These are phyloP conservation scores for Hortiboletus campestris DNA, from an alignment of 768 basidiomycete genomes.

Conservation along the genomic window DNA sequence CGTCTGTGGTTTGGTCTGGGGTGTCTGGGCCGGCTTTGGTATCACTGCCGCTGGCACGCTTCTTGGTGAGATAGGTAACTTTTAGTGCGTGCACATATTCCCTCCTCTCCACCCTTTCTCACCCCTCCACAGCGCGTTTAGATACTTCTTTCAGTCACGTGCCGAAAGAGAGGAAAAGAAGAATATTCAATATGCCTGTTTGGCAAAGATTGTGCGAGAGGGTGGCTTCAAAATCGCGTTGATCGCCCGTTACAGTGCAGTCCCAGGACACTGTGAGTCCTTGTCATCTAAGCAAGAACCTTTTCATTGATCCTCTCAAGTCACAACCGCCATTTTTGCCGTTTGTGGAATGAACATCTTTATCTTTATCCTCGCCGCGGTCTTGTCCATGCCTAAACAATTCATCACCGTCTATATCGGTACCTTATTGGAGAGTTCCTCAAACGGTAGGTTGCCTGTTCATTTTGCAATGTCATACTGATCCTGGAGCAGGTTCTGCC, in stretches of 20 bases:
- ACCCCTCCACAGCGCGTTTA: constrained; percentile 63
- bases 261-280: constrained; percentile 79
- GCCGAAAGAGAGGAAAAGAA: constrained; percentile 71
- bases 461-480: neutral
- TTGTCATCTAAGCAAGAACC: neutral
- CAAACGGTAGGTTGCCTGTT: constrained; percentile 25
- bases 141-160: constrained; percentile 69
- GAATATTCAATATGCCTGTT: constrained; percentile 57
- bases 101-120: constrained; percentile 1
- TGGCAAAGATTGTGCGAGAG: constrained; percentile 71
- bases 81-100: constrained; percentile 56
- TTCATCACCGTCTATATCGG: constrained; percentile 91
- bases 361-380: constrained; percentile 73
- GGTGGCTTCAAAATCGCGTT: constrained; percentile 87
- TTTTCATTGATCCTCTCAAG: constrained; percentile 36
- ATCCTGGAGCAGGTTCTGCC: constrained; percentile 17
- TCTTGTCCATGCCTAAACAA: constrained; percentile 87
- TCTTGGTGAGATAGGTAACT: constrained; percentile 84
- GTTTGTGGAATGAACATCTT: constrained; percentile 86
- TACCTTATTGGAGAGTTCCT: constrained; percentile 60
- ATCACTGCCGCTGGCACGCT: constrained; percentile 85
- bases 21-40: constrained; percentile 80
- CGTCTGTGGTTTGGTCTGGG: constrained; percentile 89
- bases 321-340: constrained; percentile 85
- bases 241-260: constrained; percentile 74